These are phyloP conservation scores for Biscutella laevigata DNA, from an alignment of 441 rosid genomes.

Conservation along the genomic window DNA sequence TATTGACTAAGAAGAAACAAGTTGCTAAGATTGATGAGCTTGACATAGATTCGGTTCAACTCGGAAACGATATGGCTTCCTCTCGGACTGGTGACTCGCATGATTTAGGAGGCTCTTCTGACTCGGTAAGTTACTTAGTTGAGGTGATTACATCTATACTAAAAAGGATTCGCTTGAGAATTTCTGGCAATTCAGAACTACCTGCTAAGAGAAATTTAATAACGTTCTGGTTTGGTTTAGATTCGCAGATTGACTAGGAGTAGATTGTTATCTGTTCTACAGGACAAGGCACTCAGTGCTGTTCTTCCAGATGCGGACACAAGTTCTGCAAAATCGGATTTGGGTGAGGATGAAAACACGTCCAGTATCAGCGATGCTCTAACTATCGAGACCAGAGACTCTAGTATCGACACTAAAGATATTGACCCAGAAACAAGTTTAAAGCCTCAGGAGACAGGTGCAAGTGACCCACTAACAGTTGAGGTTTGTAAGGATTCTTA, in stretches of 20 bases:
- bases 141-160: no score
- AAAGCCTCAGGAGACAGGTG: conserved; percentile 28
- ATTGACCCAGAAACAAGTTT: conserved; percentile 14
- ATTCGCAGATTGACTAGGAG: neutral
- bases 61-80: conserved; percentile 42
- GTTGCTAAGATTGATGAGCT: conserved; percentile 42
- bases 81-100: conserved; percentile 41
- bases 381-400: conserved; percentile 25
- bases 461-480: conserved; percentile 19
- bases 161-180: no score
- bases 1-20: conserved; percentile 41
- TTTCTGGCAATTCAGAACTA: no score
- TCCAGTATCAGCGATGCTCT: conserved; percentile 22
- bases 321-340: conserved; percentile 17
- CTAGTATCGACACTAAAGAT: conserved; percentile 12
- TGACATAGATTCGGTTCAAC: conserved; percentile 35
- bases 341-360: conserved; percentile 22
- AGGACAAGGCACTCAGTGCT: conserved; percentile 31
- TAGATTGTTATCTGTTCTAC: neutral
- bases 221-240: conserved; percentile 17
- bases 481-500: conserved; percentile 25
- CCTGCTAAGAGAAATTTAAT: no score
- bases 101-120: conserved; percentile 17
- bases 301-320: conserved; percentile 22
- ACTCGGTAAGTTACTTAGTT: conserved; percentile 38